These are phyloP conservation scores for Protea cynaroides DNA, from an alignment of 164 flowering plant species.

Conservation along the genomic window DNA sequence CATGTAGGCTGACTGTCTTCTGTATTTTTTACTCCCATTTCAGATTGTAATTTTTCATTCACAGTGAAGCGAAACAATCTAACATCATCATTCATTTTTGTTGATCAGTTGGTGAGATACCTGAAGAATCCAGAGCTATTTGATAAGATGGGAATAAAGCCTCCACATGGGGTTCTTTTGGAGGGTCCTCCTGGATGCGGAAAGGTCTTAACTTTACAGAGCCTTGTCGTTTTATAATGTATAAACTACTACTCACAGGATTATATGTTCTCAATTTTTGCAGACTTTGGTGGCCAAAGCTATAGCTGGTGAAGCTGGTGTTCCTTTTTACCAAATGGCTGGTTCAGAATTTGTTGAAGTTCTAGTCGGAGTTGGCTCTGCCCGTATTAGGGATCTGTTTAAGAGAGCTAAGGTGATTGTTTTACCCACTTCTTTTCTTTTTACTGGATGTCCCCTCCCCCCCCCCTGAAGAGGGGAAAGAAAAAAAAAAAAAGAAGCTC, in stretches of 20 bases:
- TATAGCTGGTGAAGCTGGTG: conserved; percentile 99
- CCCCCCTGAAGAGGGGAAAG: too few species aligned
- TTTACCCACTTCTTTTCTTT: neutral
- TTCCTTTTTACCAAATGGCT: conserved; percentile 98
- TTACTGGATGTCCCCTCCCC: neutral
- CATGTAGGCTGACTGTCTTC: neutral
- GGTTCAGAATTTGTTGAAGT: conserved; percentile 99
- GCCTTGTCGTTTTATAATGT: conserved; percentile 1
- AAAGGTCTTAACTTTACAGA: conserved; percentile 45
- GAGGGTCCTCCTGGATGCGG: conserved; percentile 99
- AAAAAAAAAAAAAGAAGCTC: neutral
- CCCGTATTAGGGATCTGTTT: conserved; percentile 92
- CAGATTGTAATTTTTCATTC: conserved; percentile 3
- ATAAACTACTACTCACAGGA: neutral
- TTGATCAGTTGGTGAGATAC: conserved; percentile 76
- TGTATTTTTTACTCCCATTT: neutral
- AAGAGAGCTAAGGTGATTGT: conserved; percentile 80
- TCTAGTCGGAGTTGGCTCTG: conserved; percentile 97
- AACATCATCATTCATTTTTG: conserved; percentile 2
- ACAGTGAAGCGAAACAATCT: conserved; percentile 1
- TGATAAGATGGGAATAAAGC: conserved; percentile 92
- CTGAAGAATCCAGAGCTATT: conserved; percentile 93
- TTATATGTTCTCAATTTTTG: conserved; percentile 5
- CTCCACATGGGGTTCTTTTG: conserved; percentile 98
- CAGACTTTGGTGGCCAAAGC: conserved; percentile 98